phyloP scores from a whole-genome alignment of 495 filamentous ascomycete genomes.

The Penicillium fimorum region DNA sequence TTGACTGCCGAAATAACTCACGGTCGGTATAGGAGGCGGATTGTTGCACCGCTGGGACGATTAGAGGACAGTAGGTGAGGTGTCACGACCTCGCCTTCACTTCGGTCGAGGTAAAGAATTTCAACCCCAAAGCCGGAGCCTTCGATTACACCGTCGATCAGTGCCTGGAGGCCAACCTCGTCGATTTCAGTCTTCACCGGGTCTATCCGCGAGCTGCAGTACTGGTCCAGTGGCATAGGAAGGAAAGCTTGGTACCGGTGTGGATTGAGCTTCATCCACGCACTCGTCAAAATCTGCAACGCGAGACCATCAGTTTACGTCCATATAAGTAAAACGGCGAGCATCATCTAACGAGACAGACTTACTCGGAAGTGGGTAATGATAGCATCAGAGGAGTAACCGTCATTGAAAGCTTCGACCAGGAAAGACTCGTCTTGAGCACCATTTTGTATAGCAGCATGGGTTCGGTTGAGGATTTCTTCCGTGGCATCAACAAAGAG shows the following conservation, averaged over 20 bases:
- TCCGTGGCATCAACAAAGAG: constrained; percentile 79
- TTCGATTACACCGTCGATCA: constrained; percentile 78
- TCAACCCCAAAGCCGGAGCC: constrained; percentile 73
- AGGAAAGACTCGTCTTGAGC: constrained; percentile 62
- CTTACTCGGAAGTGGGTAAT: constrained; percentile 69
- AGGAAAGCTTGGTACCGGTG: constrained; percentile 71
- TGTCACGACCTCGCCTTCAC: constrained; percentile 75
- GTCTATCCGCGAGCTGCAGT: constrained; percentile 69
- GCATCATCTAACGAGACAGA: neutral
- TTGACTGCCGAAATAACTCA: constrained; percentile 38
- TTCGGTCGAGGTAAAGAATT: constrained; percentile 89
- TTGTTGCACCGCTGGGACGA: constrained; percentile 52
- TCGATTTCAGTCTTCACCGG: constrained; percentile 82
- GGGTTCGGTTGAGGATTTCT: constrained; percentile 59
- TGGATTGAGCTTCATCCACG: constrained; percentile 77
- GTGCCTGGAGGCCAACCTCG: constrained; percentile 72
- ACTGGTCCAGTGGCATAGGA: constrained; percentile 60
- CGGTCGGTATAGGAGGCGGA: constrained; percentile 69
- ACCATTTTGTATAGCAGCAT: constrained; percentile 49
- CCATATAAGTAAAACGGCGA: neutral
- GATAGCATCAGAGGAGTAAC: constrained; percentile 63
- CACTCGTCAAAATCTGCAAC: constrained; percentile 72
- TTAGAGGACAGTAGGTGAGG: constrained; percentile 64
- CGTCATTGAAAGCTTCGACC: constrained; percentile 72
- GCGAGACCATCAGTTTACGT: constrained; percentile 15